Percentiles rank a stretch among this genome's conserved stretches.
phyloP scores from a whole-genome alignment of 495 filamentous ascomycete species.

The Aspergillus heteromorphus region DNA sequence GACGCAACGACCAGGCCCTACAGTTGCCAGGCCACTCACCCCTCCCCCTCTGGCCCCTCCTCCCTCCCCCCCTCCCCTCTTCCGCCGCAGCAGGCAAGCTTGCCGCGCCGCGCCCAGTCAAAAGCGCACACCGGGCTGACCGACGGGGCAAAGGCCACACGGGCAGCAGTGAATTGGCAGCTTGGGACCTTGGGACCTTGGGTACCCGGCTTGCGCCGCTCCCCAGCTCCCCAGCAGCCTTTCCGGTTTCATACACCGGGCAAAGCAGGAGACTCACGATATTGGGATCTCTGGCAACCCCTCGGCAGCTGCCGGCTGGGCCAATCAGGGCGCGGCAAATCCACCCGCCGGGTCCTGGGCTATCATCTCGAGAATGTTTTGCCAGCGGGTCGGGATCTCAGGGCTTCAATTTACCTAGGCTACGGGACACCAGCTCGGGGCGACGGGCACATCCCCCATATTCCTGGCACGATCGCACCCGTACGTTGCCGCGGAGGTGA shows the following conservation, averaged over 20 bases:
- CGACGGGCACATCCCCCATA: neutral
- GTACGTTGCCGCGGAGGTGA: constrained; percentile 3
- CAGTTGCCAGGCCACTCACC: neutral
- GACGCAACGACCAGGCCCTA: constrained; percentile 40
- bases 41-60: too few species aligned
- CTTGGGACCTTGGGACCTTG: constrained; percentile 7
- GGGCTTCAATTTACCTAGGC: constrained; percentile 18
- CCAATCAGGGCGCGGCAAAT: constrained; percentile 28
- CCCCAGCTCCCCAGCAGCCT: constrained; percentile 27
- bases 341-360: constrained; percentile 19
- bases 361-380: constrained; percentile 34
- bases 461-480: constrained; percentile 1
- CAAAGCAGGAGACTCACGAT: constrained; percentile 46
- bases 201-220: constrained; percentile 38
- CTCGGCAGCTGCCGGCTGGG: constrained; percentile 30
- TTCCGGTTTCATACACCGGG: constrained; percentile 51
- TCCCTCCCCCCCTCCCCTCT: too few species aligned
- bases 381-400: constrained; percentile 20
- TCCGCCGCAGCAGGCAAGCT: too few species aligned
- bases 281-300: constrained; percentile 23
- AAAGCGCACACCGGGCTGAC: constrained; percentile 28
- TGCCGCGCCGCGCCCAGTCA: constrained; percentile 2
- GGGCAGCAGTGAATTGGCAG: constrained; percentile 16
- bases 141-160: constrained; percentile 24
- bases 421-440: constrained; percentile 7